phyloP scores from a whole-genome alignment of 73 alveolate genomes.

The Paramecium tetraurelia region DNA sequence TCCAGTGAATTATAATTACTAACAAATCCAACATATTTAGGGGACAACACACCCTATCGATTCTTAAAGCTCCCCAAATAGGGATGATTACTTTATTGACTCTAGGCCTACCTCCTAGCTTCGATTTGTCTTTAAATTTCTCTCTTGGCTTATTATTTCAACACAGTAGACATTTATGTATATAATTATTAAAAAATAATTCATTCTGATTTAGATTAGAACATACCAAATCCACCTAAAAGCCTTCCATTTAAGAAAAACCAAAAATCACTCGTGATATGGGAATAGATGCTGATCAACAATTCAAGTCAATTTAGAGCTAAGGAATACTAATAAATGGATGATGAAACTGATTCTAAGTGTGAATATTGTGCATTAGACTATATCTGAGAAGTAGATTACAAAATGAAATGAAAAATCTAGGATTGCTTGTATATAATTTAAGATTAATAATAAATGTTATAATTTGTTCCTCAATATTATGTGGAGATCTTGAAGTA shows the following conservation, averaged over 20 bases:
- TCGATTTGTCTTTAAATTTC: neutral
- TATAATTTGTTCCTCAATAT: conserved; percentile 7
- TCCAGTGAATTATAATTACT: conserved; percentile 16
- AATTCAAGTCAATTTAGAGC: too few relatives aligned
- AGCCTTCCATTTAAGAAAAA: neutral
- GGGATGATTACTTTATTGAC: neutral
- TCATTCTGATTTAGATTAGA: neutral
- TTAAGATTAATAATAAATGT: neutral
- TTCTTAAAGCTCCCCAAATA: neutral
- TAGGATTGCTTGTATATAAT: neutral
- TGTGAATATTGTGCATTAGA: too few relatives aligned
- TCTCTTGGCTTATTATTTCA: neutral
- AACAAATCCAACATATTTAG: neutral
- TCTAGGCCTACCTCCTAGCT: neutral
- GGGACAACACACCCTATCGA: neutral
- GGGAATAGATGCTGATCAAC: neutral
- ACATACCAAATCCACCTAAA: neutral
- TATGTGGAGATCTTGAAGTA: neutral
- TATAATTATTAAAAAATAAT: neutral
- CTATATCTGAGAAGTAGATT: neutral
- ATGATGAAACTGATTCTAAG: too few relatives aligned
- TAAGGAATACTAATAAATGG: too few relatives aligned
- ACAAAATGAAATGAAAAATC: neutral
- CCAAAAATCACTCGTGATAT: too few relatives aligned
- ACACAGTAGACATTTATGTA: neutral